Evolutionary conservation across 1,284 basidiomycete species (phyloP), one percentile per base, ranked within the genome.

Genomic region (Lentinula novae-zelandiae): DNA sequence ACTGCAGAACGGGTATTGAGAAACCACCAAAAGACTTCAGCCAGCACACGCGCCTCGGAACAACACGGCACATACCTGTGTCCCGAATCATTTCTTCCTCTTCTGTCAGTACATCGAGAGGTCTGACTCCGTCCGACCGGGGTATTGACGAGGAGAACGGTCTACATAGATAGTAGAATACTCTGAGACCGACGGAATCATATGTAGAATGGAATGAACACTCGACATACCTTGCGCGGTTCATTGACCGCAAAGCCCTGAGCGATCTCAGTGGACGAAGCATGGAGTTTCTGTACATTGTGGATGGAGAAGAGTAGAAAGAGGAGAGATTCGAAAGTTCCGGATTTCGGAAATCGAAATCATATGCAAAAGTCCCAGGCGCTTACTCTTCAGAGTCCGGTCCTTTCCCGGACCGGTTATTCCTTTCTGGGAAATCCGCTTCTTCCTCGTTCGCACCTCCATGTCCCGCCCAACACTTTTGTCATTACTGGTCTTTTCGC

Each of bases 51-150:
- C 22, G 40, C 7, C 12, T 13, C 33, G 5, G n/a, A 4, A 39
- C 8, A 27, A n/a, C 33, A 27, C 27, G 27, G 3, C 9, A 74
- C 78, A 38, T 66, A 95, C 94, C 93, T 12, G 90, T 84, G 65
- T 98, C 95, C 48, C 92, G 83, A 22, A 97, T 82, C 89, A 96
- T 92, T 62, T 89, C 78, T 75, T 98, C 95, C 70, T 98, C 95
- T 49, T 96, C 94, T 9, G 92, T 93, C 67, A 95, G 93, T 9
- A 82, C 84, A 70, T 89, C 87, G 31, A 96, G 77, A 0, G 90
- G 92, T 62, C 81, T 83, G 39, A 85, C 65, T 15, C 27, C 42
- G 12, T 56, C 17, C 10, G 8, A 33, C 7, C 54, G 54, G 59
- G 67, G 70, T 63, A 67, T 70, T 40, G 78, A 78, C n/a, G 78